Evolutionary conservation across 257 asterid species (phyloP).

Genomic region (Phtheirospermum japonicum): DNA sequence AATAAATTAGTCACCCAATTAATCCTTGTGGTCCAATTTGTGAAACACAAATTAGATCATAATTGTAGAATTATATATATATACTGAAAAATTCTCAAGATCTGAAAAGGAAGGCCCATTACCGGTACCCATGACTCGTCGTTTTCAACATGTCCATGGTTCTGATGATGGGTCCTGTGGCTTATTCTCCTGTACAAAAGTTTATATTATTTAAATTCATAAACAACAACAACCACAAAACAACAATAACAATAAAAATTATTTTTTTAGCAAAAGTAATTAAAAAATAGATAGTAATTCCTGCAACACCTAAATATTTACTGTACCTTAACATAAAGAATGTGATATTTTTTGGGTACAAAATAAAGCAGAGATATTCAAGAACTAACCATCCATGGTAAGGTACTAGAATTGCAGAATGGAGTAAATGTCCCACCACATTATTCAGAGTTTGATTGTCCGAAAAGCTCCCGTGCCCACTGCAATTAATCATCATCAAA

Average conservation of each 20-base stretch:
- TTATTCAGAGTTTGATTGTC: no score
- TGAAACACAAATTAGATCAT: no score
- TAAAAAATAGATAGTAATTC: no score
- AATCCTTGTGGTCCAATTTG: no score
- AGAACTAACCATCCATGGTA: conserved; percentile 59
- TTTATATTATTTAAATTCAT: no score
- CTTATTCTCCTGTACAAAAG: conserved; percentile 63
- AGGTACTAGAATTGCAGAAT: conserved; percentile 60
- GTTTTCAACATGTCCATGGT: conserved; percentile 65
- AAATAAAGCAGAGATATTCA: neutral
- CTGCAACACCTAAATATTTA: no score
- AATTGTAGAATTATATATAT: no score
- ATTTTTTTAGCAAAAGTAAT: neutral
- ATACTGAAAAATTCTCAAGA: neutral
- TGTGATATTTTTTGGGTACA: neutral
- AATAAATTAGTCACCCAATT: neutral
- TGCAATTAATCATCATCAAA: no score
- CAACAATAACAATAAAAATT: no score
- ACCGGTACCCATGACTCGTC: conserved; percentile 82
- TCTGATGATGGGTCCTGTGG: conserved; percentile 72
- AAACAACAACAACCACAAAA: no score
- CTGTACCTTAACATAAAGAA: no score
- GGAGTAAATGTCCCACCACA: conserved; percentile 61
- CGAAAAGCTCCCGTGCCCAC: no score
- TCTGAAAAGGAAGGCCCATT: conserved; percentile 8